A percentile compares a stretch with the other conserved stretches of the same genome.
Evolutionary conservation across 1,139 yeast species (phyloP).

Genomic region (Saccharomycopsis hybrid): DNA sequence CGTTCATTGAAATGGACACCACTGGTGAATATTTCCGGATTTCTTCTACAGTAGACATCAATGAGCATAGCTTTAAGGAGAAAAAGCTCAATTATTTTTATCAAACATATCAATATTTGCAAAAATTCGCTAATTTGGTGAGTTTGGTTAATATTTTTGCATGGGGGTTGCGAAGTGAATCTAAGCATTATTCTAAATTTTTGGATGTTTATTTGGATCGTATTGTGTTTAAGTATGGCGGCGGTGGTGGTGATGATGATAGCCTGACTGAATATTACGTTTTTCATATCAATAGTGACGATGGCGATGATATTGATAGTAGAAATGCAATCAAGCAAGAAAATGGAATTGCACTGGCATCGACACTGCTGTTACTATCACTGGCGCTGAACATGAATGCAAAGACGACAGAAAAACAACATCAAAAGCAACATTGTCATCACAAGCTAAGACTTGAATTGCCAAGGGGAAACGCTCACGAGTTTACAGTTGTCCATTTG

Average conservation of each 20-base stretch:
- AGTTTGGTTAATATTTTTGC: slow-evolving; percentile 7
- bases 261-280: background rate
- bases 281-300: slow-evolving; percentile 1
- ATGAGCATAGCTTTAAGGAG: slow-evolving; percentile 3
- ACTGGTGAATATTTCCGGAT: slow-evolving; percentile 15
- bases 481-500: slow-evolving; percentile 3
- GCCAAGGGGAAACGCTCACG: slow-evolving; percentile 2
- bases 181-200: background rate
- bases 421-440: slow-evolving; percentile 3
- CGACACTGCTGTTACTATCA: background rate
- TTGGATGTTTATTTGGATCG: slow-evolving; percentile 11
- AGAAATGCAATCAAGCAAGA: too few relatives aligned
- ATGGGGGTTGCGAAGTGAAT: background rate
- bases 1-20: slow-evolving; percentile 10
- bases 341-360: too few relatives aligned
- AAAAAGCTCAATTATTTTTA: slow-evolving; percentile 8
- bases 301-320: too few relatives aligned
- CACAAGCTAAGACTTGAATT: slow-evolving; percentile 6
- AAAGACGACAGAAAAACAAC: background rate
- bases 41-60: slow-evolving; percentile 6
- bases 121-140: slow-evolving; percentile 5
- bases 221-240: slow-evolving; percentile 1
- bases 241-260: background rate
- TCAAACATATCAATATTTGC: slow-evolving; percentile 1
- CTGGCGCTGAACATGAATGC: too few relatives aligned